phyloP scores from a whole-genome alignment of 2,329 filamentous ascomycete species.

The Trichoderma sp. region DNA sequence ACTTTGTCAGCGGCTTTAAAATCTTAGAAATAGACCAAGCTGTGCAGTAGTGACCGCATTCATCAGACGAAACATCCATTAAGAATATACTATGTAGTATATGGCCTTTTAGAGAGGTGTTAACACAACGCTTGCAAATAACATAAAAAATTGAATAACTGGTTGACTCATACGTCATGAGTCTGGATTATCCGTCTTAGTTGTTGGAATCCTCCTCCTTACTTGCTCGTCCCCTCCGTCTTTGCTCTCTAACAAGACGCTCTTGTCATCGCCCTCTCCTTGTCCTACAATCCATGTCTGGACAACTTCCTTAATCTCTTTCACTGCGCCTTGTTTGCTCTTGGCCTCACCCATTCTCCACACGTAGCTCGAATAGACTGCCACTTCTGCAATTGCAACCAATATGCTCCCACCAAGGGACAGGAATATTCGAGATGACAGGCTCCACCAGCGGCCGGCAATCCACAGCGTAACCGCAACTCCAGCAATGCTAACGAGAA shows the following conservation, averaged over 20 bases:
- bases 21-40: not conserved
- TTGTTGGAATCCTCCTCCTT: slow-evolving; percentile 28
- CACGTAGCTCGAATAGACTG: slow-evolving; percentile 72
- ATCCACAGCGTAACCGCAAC: slow-evolving; percentile 76
- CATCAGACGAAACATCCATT: not conserved
- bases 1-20: not conserved
- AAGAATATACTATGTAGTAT: not conserved
- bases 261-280: slow-evolving; percentile 24
- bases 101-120: not conserved
- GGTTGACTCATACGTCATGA: not conserved
- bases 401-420: slow-evolving; percentile 67
- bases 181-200: not conserved
- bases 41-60: not conserved
- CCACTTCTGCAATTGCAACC: slow-evolving; percentile 73
- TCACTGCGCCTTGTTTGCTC: slow-evolving; percentile 54
- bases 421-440: slow-evolving; percentile 65
- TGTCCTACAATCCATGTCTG: slow-evolving; percentile 66
- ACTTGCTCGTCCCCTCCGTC: slow-evolving; percentile 23
- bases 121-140: not conserved
- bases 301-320: slow-evolving; percentile 66
- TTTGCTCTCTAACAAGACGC: slow-evolving; percentile 27
- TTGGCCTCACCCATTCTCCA: slow-evolving; percentile 68
- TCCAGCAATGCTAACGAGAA: slow-evolving; percentile 80
- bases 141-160: not conserved
- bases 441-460: slow-evolving; percentile 71